Base-by-base conservation (phyloP, 2,329 filamentous ascomycete genomes). In the Botrytis fabae region DNA sequence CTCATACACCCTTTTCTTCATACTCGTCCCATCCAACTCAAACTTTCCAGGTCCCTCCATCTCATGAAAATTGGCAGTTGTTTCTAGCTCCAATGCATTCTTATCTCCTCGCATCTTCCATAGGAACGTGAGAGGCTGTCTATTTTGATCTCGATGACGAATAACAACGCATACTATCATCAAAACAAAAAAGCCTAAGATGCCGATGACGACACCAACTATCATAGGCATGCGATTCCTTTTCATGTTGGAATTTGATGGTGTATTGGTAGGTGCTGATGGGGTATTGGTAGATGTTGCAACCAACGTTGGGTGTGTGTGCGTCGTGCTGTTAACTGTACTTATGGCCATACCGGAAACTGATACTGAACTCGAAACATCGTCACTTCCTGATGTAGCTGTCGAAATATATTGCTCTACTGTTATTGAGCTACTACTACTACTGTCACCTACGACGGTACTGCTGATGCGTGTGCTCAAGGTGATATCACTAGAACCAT, bases 31-130 rank as follows among this genome's bases (percentile, higher is more conserved):
- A n/a, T 71, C 35, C 60, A 71, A 44, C n/a, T 71, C 70, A 44
- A 54, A 71, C n/a, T 71, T 71, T 44, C 46, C 46, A 9, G 46
- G 28, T 8, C 61, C 70, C 38, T 71, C 61, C 61, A 71, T 46
- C 60, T 71, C 70, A 54, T 57, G 61, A 20, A 44, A 22, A 54
- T 71, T 71, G 12, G 60, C 46, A 40, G 38, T 44, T 4, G 60
- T 57, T 59, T 71, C 60, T n/a, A 71, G 61, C 48, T 71, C 61
- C 9, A 66, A 22, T 28, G 48, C 51, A 61, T 70, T 44, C 5
- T 22, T 54, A 44, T 71, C 32, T n/a, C 51, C 28, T 22, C 57
- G 42, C 7, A 70, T 35, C 32, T 62, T 70, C 57, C 46, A 66
- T 40, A 32, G 44, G 40, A 40, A 38, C 32, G 63, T 28, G 32